phyloP scores from a whole-genome alignment of 768 basidiomycete genomes.

The Boletus subparvulus region DNA sequence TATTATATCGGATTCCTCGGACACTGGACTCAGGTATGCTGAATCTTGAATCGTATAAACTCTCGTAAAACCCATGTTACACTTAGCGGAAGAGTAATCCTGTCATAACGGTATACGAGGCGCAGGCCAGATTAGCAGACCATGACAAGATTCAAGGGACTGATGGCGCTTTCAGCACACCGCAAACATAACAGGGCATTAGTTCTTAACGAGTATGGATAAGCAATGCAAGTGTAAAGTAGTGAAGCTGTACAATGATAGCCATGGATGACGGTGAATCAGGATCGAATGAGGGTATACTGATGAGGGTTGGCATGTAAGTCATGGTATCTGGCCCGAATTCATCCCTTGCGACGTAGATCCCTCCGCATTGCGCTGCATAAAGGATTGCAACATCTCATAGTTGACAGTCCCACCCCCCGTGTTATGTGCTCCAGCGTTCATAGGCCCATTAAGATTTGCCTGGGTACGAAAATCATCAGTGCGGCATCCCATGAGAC shows the following conservation, averaged over 20 bases:
- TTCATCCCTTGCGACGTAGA: constrained; percentile 22
- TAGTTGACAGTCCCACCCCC: constrained; percentile 31
- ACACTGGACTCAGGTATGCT: constrained; percentile 69
- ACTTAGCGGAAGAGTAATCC: constrained; percentile 72
- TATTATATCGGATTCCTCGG: constrained; percentile 89
- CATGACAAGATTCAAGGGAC: constrained; percentile 86
- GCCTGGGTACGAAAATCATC: constrained; percentile 10
- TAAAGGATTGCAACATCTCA: constrained; percentile 49
- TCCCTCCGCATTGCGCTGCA: constrained; percentile 40
- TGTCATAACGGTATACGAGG: constrained; percentile 83
- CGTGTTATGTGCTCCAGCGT: constrained; percentile 24
- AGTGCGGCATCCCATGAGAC: neutral
- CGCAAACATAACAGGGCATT: constrained; percentile 34
- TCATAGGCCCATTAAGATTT: constrained; percentile 8
- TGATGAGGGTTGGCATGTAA: neutral
- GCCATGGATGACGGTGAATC: neutral
- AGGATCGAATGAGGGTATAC: neutral
- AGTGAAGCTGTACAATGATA: constrained; percentile 5
- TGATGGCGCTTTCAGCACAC: constrained; percentile 54
- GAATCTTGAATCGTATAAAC: neutral
- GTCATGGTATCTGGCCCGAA: constrained; percentile 10
- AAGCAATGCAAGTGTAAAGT: constrained; percentile 12
- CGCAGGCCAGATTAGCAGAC: constrained; percentile 84
- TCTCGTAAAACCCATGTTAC: neutral
- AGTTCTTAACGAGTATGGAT: neutral